phyloP scores from a whole-genome alignment of 2,329 filamentous ascomycete genomes.

The Erysiphe pulchra region DNA sequence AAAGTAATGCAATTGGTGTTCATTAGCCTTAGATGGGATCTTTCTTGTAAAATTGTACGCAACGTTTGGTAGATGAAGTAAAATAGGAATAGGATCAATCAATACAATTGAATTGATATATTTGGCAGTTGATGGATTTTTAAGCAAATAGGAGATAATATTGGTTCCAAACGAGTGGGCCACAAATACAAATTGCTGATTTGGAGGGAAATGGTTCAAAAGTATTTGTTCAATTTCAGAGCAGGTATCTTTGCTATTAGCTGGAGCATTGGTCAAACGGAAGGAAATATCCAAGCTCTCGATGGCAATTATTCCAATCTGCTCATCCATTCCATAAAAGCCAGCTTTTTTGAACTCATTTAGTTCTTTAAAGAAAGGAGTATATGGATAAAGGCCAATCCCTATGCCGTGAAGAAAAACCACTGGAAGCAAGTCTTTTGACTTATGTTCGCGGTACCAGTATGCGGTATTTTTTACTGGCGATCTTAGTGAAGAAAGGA shows the following conservation, averaged over 20 bases:
- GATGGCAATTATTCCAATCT: conserved; percentile 29
- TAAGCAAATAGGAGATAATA: conserved; percentile 28
- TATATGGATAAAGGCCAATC: conserved; percentile 30
- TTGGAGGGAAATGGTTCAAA: conserved; percentile 19
- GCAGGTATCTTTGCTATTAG: conserved; percentile 22
- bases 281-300: conserved; percentile 33
- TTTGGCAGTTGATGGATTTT: conserved; percentile 15
- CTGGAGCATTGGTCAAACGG: conserved; percentile 24
- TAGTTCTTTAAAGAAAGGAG: conserved; percentile 25
- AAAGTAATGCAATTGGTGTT: conserved; percentile 33
- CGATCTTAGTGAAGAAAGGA: conserved; percentile 20
- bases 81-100: conserved; percentile 32
- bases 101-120: conserved; percentile 25
- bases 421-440: conserved; percentile 26
- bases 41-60: conserved; percentile 32
- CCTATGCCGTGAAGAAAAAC: conserved; percentile 40
- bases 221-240: conserved; percentile 26
- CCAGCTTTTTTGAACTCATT: conserved; percentile 14
- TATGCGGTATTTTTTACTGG: conserved; percentile 25
- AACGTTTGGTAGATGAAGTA: conserved; percentile 34
- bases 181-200: conserved; percentile 24
- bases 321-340: conserved; percentile 16
- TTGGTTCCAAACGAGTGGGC: conserved; percentile 28
- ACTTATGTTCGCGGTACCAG: conserved; percentile 34
- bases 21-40: conserved; percentile 22